Evolutionary conservation across 352 stramenopile species (phyloP).

Genomic region (Globisporangium okanoganense): DNA sequence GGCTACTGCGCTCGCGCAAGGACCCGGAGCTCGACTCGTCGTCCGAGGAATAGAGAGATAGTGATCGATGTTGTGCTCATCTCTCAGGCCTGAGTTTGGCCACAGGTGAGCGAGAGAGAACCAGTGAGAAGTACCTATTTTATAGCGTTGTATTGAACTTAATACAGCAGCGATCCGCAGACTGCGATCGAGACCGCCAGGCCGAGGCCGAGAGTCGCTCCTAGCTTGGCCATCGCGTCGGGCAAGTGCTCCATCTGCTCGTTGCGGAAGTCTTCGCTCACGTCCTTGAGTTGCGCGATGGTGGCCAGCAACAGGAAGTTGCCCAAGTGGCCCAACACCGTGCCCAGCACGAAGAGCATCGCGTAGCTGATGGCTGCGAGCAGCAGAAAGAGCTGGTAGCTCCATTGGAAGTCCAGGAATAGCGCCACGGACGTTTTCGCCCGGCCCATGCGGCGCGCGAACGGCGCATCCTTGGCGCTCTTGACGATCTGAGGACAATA

Average conservation of each 20-base stretch:
- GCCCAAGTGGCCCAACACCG: constrained; percentile 54
- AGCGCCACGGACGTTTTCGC: constrained; percentile 47
- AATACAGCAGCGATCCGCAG: constrained; percentile 30
- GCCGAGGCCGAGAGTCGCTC: constrained; percentile 33
- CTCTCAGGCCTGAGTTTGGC: neutral
- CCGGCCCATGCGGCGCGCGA: constrained; percentile 51
- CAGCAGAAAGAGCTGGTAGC: constrained; percentile 64
- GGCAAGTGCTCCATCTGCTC: constrained; percentile 59
- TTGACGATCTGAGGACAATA: constrained; percentile 35
- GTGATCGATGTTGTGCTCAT: neutral
- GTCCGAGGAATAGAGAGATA: constrained; percentile 13
- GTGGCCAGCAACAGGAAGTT: constrained; percentile 64
- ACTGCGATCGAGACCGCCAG: constrained; percentile 52
- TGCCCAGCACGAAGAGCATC: constrained; percentile 38
- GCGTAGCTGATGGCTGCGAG: constrained; percentile 56
- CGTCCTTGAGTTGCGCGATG: constrained; percentile 56
- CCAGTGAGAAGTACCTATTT: constrained; percentile 5
- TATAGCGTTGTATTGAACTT: neutral
- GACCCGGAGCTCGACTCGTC: constrained; percentile 16
- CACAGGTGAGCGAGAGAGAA: constrained; percentile 2
- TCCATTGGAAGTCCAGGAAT: constrained; percentile 49
- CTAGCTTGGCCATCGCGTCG: constrained; percentile 45
- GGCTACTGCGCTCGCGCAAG: constrained; percentile 45
- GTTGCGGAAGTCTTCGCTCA: constrained; percentile 67
- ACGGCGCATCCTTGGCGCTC: constrained; percentile 69